Evolutionary conservation across 306 rosid species (phyloP), one percentile per base, ranked within the genome.

Genomic region (Luffa aegyptiaca): DNA sequence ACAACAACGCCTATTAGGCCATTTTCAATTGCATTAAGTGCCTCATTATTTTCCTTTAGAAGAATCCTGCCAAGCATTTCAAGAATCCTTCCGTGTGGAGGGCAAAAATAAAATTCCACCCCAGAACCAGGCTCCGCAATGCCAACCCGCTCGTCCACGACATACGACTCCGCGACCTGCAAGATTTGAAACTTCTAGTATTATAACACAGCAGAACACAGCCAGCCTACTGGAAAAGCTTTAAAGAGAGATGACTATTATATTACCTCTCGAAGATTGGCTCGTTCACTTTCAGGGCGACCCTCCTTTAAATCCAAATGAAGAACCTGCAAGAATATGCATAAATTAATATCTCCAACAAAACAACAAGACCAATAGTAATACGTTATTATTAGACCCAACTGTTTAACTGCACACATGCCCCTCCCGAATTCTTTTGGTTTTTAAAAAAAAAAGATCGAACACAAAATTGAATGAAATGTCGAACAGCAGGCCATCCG

Each of bases 1-100:
- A 93, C 99, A 96, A 89, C 82, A 88, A 96, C 86, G 88, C 97
- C 99, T 86, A 96, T 89, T 84, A 96, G 89, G 79, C 99, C 99
- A 91, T 87, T 83, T 89, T 93, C 93, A 86, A 96, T 87, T 80
- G 87, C 81, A 87, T 91, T 88, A 83, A 93, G 89, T 84, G 90
- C 92, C 80, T 89, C 98, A 68, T 85, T 55, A 85, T 91, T 92
- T 85, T 91, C 93, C 86, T 86, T 88, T 79, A 91, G 81, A 84
- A 93, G 87, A 84, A 90, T 81, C 83, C 88, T 90, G 90, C 92
- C 80, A 66, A 96, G 93, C 91, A 87, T 88, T 81, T 93, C 99
- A 81, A 90, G 83, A 75, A 90, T 91, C 84, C 88, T 90, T 76
- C 84, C 82, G 84, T 89, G 96, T 12, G 97, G 96, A 10, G 99